Conservation (phyloP, 768 basidiomycete species). For the Naganishia vishniacii region DNA sequence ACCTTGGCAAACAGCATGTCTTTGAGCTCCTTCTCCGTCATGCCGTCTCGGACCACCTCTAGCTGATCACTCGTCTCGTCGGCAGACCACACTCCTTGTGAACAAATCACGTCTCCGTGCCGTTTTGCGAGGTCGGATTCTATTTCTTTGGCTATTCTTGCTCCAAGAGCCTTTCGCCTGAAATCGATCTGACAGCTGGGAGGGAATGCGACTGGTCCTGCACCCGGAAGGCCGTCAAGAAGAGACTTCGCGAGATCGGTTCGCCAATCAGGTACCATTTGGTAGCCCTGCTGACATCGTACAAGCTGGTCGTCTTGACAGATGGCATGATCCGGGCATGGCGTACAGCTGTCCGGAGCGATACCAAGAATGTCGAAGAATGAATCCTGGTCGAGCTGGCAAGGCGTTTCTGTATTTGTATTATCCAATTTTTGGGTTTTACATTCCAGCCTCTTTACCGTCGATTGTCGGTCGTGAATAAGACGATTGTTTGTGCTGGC, state of each 20-base stretch:
- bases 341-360: conserved; percentile 41
- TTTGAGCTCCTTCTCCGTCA: conserved; percentile 21
- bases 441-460: conserved; percentile 26
- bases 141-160: conserved; percentile 40
- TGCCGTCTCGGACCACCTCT: conserved; percentile 23
- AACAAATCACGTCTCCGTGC: conserved; percentile 47
- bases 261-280: conserved; percentile 34
- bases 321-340: conserved; percentile 49
- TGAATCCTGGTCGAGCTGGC: conserved; percentile 29
- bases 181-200: conserved; percentile 50
- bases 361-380: conserved; percentile 43
- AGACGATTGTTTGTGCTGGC: conserved; percentile 35
- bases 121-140: conserved; percentile 39
- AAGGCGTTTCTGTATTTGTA: background rate
- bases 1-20: conserved; percentile 16
- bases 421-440: conserved; percentile 25
- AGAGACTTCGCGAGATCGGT: conserved; percentile 14
- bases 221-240: conserved; percentile 38
- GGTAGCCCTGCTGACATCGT: conserved; percentile 48
- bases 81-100: conserved; percentile 35
- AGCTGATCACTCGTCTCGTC: conserved; percentile 9
- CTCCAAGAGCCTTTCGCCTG: conserved; percentile 46
- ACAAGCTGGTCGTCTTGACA: conserved; percentile 44
- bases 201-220: conserved; percentile 45
- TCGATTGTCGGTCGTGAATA: conserved; percentile 29